phyloP scores from a whole-genome alignment of 306 rosid genomes.

The Fragaria nilgerrensis region DNA sequence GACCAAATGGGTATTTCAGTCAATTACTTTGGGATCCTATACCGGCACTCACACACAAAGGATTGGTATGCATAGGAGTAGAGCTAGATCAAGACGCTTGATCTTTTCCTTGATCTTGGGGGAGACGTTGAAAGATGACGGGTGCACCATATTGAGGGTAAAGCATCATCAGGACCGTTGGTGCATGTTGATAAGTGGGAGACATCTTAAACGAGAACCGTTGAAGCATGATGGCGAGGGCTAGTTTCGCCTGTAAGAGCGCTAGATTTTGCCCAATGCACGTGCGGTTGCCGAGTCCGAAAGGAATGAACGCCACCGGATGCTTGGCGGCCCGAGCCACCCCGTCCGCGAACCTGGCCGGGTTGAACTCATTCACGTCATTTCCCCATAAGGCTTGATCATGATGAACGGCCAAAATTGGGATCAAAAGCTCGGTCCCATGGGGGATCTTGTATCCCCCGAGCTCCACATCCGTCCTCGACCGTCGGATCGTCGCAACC shows the following conservation, averaged over 20 bases:
- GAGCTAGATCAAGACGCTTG: conserved; percentile 18
- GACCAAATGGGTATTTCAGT: conserved; percentile 35
- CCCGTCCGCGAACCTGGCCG: conserved; percentile 70
- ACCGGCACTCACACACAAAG: conserved; percentile 17
- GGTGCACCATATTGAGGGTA: conserved; percentile 97
- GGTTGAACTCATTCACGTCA: conserved; percentile 79
- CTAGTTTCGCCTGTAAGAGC: conserved; percentile 64
- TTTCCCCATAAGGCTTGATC: conserved; percentile 78
- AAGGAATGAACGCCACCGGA: conserved; percentile 69
- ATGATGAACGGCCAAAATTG: conserved; percentile 92
- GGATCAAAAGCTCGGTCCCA: conserved; percentile 79
- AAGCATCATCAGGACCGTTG: conserved; percentile 91
- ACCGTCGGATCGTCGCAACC: conserved; percentile 73
- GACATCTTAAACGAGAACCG: conserved; percentile 82
- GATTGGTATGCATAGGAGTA: conserved; percentile 4
- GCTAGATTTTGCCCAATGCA: conserved; percentile 97
- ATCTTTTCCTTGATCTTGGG: conserved; percentile 22
- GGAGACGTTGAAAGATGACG: conserved; percentile 48
- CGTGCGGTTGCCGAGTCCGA: conserved; percentile 76
- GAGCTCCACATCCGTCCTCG: conserved; percentile 65
- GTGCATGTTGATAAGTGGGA: conserved; percentile 88
- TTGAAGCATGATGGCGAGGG: conserved; percentile 73
- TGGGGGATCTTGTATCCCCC: conserved; percentile 71
- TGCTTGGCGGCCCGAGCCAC: conserved; percentile 75
- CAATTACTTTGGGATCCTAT: conserved; percentile 19